phyloP scores from a whole-genome alignment of 345 rosid species.

The Stellera chamaejasme region DNA sequence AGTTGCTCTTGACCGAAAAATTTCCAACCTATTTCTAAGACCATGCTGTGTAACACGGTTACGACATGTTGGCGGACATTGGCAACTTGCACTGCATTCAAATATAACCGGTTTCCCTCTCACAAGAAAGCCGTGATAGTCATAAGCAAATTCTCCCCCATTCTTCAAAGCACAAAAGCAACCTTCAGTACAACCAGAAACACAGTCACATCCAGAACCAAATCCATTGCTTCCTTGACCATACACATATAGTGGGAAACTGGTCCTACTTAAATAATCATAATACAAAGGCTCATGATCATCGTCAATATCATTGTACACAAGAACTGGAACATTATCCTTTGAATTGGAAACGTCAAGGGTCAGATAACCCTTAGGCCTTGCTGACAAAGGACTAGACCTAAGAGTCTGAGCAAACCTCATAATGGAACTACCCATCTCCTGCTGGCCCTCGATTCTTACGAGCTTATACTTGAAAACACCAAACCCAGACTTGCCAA shows the following conservation, averaged over 20 bases:
- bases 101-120: constrained; percentile 69
- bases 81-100: constrained; percentile 74
- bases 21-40: constrained; percentile 57
- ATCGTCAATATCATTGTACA: constrained; percentile 68
- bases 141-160: constrained; percentile 80
- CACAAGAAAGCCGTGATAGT: constrained; percentile 47
- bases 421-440: constrained; percentile 73
- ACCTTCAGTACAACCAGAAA: constrained; percentile 49
- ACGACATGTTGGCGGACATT: constrained; percentile 68
- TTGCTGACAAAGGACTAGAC: constrained; percentile 41
- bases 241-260: constrained; percentile 47
- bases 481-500: constrained; percentile 88
- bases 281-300: constrained; percentile 79
- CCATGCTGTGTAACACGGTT: constrained; percentile 82
- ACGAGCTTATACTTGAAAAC: constrained; percentile 63
- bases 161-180: constrained; percentile 70
- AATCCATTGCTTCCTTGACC: constrained; percentile 23
- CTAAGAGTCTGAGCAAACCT: constrained; percentile 60
- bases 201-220: constrained; percentile 59
- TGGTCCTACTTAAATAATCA: constrained; percentile 58
- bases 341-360: constrained; percentile 62
- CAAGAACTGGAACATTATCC: constrained; percentile 57
- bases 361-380: constrained; percentile 64
- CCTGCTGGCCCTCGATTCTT: constrained; percentile 73
- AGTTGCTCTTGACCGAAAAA: constrained; percentile 80